These are phyloP conservation scores for Annulohypoxylon stygium DNA, from an alignment of 495 filamentous ascomycete genomes.

Conservation along the genomic window DNA sequence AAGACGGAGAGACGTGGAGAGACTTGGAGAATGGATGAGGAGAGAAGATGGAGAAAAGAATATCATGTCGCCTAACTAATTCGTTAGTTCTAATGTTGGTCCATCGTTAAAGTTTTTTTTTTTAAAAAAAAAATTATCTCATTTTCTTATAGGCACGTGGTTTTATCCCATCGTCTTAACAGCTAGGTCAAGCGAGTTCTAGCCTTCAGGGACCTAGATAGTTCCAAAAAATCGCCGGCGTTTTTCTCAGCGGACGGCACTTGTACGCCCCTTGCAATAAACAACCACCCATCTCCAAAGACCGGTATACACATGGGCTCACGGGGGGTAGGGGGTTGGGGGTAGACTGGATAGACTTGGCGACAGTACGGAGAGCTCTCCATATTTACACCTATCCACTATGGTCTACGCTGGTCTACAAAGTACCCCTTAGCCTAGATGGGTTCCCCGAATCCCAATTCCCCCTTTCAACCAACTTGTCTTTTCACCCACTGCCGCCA, in stretches of 20 bases:
- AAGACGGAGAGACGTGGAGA: conserved; percentile 8
- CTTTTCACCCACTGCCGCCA: neutral
- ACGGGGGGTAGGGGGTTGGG: neutral
- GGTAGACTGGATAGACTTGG: neutral
- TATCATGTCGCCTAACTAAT: conserved; percentile 2
- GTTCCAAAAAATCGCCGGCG: conserved; percentile 22
- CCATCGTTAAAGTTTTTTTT: neutral
- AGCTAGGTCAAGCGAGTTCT: neutral
- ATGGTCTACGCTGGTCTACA: neutral
- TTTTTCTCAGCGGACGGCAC: conserved; percentile 26
- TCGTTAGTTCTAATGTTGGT: neutral
- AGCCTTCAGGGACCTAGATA: neutral
- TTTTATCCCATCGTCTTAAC: neutral
- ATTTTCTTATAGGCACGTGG: neutral
- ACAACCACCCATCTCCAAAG: neutral
- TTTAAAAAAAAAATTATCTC: neutral
- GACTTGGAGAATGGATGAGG: neutral
- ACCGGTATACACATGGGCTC: neutral
- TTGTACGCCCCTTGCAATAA: conserved; percentile 35
- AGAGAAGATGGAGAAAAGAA: neutral
- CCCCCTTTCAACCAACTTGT: neutral
- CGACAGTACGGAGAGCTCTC: neutral
- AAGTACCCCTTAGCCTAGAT: neutral
- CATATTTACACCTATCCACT: neutral
- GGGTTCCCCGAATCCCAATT: neutral